Percentiles rank a stretch among this genome's conserved stretches.
These are phyloP conservation scores for Litchi chinensis DNA, from an alignment of 345 rosid species.

Conservation along the genomic window DNA sequence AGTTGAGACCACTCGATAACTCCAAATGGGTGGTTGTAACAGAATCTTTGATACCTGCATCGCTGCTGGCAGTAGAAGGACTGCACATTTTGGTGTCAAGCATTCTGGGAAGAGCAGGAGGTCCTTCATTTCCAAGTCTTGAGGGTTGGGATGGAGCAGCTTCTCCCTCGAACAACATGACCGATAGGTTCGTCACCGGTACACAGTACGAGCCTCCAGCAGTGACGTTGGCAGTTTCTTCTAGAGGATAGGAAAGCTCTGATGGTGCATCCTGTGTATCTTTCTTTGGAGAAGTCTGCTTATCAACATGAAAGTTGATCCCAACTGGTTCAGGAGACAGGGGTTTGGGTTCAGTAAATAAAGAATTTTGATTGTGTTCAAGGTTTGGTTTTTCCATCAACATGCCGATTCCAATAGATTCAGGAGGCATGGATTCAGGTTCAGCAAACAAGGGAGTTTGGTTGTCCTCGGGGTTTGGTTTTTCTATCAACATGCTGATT, in stretches of 20 bases:
- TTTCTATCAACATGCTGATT: not conserved
- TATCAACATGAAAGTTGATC: conserved; percentile 23
- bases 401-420: not conserved
- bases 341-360: not conserved
- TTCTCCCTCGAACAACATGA: conserved; percentile 29
- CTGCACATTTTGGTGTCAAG: conserved; percentile 18
- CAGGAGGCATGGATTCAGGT: not conserved
- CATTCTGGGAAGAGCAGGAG: conserved; percentile 24
- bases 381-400: not conserved
- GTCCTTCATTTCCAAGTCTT: conserved; percentile 25
- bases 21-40: conserved; percentile 31
- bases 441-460: not conserved
- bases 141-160: conserved; percentile 25
- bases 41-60: conserved; percentile 26
- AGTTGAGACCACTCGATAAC: conserved; percentile 5
- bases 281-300: conserved; percentile 25
- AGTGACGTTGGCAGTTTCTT: conserved; percentile 14
- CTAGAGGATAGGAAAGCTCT: conserved; percentile 27
- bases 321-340: conserved; percentile 24
- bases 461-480: not conserved
- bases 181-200: conserved; percentile 26
- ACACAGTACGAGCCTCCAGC: conserved; percentile 15
- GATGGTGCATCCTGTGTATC: conserved; percentile 33
- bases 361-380: not conserved
- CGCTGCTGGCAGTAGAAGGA: conserved; percentile 25